Evolutionary conservation across 352 stramenopile species (phyloP).

Genomic region (Phytophthora citricola): DNA sequence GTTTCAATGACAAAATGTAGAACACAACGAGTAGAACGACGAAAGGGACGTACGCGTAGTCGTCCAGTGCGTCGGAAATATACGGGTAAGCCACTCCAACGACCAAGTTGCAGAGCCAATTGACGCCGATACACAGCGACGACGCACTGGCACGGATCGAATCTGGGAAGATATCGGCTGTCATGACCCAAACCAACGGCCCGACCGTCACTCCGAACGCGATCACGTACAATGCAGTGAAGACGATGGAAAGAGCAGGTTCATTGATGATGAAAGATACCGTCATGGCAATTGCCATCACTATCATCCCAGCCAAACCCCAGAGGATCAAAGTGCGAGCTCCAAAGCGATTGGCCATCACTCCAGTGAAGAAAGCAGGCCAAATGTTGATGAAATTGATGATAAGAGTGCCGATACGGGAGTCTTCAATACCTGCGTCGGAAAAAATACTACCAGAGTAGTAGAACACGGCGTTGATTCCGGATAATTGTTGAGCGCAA

Average conservation of each 20-base stretch:
- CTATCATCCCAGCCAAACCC: conserved; percentile 15
- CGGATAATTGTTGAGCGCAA: conserved; percentile 21
- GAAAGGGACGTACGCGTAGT: conserved; percentile 26
- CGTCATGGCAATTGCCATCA: conserved; percentile 21
- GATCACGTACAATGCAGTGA: conserved; percentile 26
- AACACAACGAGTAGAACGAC: conserved; percentile 18
- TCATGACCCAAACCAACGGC: conserved; percentile 24
- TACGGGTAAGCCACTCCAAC: conserved; percentile 27
- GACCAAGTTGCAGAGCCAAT: conserved; percentile 27
- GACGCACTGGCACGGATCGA: conserved; percentile 20
- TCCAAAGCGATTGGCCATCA: conserved; percentile 24
- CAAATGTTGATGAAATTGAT: conserved; percentile 31
- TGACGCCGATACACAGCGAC: conserved; percentile 22
- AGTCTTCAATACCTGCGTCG: conserved; percentile 20
- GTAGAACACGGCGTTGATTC: conserved; percentile 31
- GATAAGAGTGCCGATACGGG: conserved; percentile 15
- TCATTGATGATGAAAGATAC: conserved; percentile 14
- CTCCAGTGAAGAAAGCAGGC: conserved; percentile 21
- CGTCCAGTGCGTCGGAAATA: conserved; percentile 18
- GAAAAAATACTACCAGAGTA: conserved; percentile 28
- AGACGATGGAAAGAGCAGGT: conserved; percentile 22
- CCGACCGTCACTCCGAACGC: conserved; percentile 19
- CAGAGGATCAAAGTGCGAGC: conserved; percentile 24
- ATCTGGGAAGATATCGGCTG: conserved; percentile 22
- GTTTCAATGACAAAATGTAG: conserved; percentile 17